Percentiles rank a stretch among this genome's conserved stretches.
Conservation (phyloP, 1,284 basidiomycete genomes). For the Malassezia equina region DNA sequence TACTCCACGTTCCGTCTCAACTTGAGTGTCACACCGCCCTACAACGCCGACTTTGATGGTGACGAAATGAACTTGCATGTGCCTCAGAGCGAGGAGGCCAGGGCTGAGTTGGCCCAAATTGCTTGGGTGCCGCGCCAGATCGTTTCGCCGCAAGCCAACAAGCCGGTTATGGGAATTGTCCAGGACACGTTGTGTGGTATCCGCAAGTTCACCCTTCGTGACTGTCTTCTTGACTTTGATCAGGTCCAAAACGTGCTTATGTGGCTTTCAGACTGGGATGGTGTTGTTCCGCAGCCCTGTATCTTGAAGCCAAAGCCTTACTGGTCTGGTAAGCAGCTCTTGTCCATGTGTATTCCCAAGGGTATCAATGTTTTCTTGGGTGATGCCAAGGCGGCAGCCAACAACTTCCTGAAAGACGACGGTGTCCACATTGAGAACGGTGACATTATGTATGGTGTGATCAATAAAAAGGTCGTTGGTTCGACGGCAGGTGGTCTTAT, state of each 20-base stretch:
- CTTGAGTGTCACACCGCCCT: slow-evolving; percentile 62
- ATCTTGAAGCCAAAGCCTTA: slow-evolving; percentile 93
- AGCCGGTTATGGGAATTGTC: slow-evolving; percentile 99
- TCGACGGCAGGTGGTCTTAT: slow-evolving; percentile 79
- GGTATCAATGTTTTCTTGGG: slow-evolving; percentile 74
- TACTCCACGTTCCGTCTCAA: slow-evolving; percentile 98
- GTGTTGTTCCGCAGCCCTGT: slow-evolving; percentile 77
- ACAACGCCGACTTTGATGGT: slow-evolving; percentile 68
- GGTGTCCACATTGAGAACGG: slow-evolving; percentile 96
- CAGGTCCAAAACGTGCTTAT: slow-evolving; percentile 84
- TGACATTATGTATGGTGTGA: slow-evolving; percentile 85
- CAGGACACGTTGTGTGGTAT: slow-evolving; percentile 97
- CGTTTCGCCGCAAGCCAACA: slow-evolving; percentile 97
- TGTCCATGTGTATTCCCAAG: slow-evolving; percentile 83
- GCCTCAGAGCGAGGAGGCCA: slow-evolving; percentile 97
- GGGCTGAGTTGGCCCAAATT: slow-evolving; percentile 92
- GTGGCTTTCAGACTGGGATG: slow-evolving; percentile 97
- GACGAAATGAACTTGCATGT: slow-evolving; percentile 98
- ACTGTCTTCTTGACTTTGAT: slow-evolving; percentile 50
- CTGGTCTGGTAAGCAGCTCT: slow-evolving; percentile 96
- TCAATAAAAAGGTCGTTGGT: slow-evolving; percentile 97
- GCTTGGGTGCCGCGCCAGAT: slow-evolving; percentile 99
- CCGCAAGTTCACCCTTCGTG: slow-evolving; percentile 90
- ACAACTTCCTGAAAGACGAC: slow-evolving; percentile 57
- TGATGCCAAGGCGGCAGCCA: slow-evolving; percentile 33